phyloP scores from a whole-genome alignment of 352 stramenopile species.

The Globisporangium heterothallicum region DNA sequence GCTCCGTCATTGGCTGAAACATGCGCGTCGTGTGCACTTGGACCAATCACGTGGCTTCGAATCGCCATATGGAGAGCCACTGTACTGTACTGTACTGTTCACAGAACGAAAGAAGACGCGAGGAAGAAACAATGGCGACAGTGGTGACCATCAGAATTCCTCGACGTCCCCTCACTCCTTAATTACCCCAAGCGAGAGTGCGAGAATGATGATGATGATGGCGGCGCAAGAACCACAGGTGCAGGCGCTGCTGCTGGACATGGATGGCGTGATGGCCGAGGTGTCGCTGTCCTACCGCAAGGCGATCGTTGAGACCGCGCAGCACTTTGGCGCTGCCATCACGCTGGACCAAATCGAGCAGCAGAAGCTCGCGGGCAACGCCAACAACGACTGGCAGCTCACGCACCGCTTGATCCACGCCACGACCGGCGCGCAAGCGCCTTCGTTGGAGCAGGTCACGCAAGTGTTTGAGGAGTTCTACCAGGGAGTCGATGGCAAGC shows the following conservation, averaged over 20 bases:
- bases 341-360: conserved; percentile 86
- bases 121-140: too few relatives aligned
- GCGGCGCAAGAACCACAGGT: conserved; percentile 20
- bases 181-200: not conserved
- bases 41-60: too few relatives aligned
- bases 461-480: conserved; percentile 94
- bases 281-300: conserved; percentile 93
- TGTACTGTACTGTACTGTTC: too few relatives aligned
- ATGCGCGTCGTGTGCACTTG: too few relatives aligned
- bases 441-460: conserved; percentile 90
- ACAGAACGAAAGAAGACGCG: too few relatives aligned
- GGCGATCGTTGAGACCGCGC: conserved; percentile 86
- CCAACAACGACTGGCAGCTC: conserved; percentile 98
- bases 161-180: too few relatives aligned
- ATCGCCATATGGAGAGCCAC: too few relatives aligned
- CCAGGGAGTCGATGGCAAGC: conserved; percentile 68
- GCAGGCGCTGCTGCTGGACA: conserved; percentile 91
- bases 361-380: conserved; percentile 91
- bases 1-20: too few relatives aligned
- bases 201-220: conserved; percentile 9
- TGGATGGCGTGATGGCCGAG: conserved; percentile 96
- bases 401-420: conserved; percentile 84
- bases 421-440: conserved; percentile 11
- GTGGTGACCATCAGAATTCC: conserved; percentile 8
- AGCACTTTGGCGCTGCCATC: conserved; percentile 82